These are phyloP conservation scores for Myriosclerotinia scirpicola DNA, from an alignment of 2,329 filamentous ascomycete genomes.

Conservation along the genomic window DNA sequence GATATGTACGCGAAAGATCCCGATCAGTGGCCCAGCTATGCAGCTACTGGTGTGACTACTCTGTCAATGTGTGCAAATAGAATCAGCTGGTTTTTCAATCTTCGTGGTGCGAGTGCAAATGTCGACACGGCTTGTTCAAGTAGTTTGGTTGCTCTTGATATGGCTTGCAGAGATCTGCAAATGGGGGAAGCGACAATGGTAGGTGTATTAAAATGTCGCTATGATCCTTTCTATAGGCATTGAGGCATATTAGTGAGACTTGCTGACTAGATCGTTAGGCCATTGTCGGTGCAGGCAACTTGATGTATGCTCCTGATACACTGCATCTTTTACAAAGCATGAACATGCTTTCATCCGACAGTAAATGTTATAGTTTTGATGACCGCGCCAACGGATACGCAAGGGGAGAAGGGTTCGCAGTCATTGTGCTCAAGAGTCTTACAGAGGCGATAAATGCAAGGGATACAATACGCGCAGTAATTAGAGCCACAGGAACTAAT, in stretches of 20 bases:
- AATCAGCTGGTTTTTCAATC: constrained; percentile 55
- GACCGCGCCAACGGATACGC: constrained; percentile 61
- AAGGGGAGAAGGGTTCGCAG: constrained; percentile 59
- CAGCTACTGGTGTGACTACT: constrained; percentile 34
- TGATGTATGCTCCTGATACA: constrained; percentile 57
- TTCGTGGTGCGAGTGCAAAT: constrained; percentile 52
- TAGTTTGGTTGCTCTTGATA: constrained; percentile 54
- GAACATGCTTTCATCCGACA: constrained; percentile 39
- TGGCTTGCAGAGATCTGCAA: constrained; percentile 52
- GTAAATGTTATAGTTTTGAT: constrained; percentile 56
- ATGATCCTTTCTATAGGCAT: constrained; percentile 47
- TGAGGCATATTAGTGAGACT: constrained; percentile 2
- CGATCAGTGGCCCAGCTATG: constrained; percentile 26
- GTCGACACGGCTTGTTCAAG: constrained; percentile 60
- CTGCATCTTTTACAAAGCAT: constrained; percentile 5
- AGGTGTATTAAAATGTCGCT: not conserved
- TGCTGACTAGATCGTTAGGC: constrained; percentile 48
- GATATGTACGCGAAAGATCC: constrained; percentile 28
- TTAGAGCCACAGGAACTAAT: constrained; percentile 45
- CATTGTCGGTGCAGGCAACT: constrained; percentile 47
- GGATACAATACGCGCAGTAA: constrained; percentile 55
- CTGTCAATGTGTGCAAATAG: constrained; percentile 52
- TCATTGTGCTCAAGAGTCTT: constrained; percentile 60
- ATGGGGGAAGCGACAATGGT: constrained; percentile 42
- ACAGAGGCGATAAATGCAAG: constrained; percentile 57